Conservation (phyloP, 176 grass and related monocot genomes). For the Elymus sibiricus region DNA sequence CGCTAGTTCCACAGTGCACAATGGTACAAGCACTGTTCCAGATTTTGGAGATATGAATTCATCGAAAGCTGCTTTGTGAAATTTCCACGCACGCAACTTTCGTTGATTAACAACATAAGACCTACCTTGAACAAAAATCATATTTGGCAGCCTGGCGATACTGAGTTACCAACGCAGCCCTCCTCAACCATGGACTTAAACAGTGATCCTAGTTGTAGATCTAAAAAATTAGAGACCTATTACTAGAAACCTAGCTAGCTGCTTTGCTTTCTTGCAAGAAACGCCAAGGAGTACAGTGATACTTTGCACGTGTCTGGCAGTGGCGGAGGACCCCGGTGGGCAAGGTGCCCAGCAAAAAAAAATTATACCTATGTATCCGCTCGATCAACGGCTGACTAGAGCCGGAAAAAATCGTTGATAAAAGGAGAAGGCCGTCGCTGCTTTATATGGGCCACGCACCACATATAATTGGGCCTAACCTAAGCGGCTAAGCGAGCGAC, state of each 20-base stretch:
- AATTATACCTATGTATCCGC: too few species aligned
- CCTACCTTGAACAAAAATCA: not conserved
- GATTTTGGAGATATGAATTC: too few species aligned
- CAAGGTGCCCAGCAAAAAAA: too few species aligned
- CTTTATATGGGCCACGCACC: too few species aligned
- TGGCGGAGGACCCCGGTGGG: too few species aligned
- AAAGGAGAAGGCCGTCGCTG: too few species aligned
- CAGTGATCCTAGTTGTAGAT: not conserved
- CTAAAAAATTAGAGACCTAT: not conserved
- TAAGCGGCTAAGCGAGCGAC: too few species aligned
- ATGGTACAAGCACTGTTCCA: not conserved
- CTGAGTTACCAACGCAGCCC: not conserved
- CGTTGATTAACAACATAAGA: not conserved
- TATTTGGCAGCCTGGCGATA: not conserved
- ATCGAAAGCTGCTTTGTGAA: too few species aligned
- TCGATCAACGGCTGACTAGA: too few species aligned
- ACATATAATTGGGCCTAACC: too few species aligned
- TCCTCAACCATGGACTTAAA: not conserved
- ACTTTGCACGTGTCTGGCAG: not conserved
- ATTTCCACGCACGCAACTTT: not conserved
- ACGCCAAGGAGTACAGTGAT: not conserved
- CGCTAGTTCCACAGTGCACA: not conserved
- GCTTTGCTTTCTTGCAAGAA: constrained; percentile 11
- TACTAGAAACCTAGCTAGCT: not conserved
- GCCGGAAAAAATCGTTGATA: too few species aligned